A percentile compares a stretch with the other conserved stretches of the same genome.
These are phyloP conservation scores for Mesembryanthemum crystallinum DNA, from an alignment of 148 eudicot genomes.

Conservation along the genomic window DNA sequence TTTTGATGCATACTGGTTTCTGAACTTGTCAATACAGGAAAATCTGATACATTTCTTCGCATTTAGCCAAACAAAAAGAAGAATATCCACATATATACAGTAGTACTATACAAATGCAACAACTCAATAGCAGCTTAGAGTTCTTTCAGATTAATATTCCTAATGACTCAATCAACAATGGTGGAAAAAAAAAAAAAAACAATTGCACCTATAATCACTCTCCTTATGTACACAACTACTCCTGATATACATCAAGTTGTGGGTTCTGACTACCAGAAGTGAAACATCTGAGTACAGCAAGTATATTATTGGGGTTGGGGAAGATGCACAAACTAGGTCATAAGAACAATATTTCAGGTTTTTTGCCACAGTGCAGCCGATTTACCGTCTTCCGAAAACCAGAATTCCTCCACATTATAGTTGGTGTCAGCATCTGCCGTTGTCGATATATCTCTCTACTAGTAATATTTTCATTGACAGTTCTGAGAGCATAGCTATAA, in stretches of 20 bases:
- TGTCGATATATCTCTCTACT: too few relatives aligned
- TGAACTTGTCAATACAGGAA: too few relatives aligned
- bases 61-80: background rate
- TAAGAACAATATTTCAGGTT: background rate
- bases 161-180: background rate
- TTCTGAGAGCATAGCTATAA: too few relatives aligned
- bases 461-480: too few relatives aligned
- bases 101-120: background rate
- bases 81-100: background rate
- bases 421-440: too few relatives aligned
- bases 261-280: background rate
- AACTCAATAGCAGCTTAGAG: background rate
- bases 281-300: background rate
- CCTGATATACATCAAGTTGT: conserved; percentile 1
- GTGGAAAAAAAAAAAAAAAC: too few relatives aligned
- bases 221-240: conserved; percentile 14
- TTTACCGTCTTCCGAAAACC: background rate
- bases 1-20: too few relatives aligned
- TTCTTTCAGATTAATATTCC: background rate
- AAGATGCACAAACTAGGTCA: background rate
- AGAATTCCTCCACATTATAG: too few relatives aligned
- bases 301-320: too few relatives aligned
- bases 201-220: background rate
- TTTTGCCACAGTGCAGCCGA: too few relatives aligned
- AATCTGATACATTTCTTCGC: background rate